A percentile compares a stretch with the other conserved stretches of the same genome.
These are phyloP conservation scores for Harringtonia aguacate DNA, from an alignment of 2,329 filamentous ascomycete species.

Conservation along the genomic window DNA sequence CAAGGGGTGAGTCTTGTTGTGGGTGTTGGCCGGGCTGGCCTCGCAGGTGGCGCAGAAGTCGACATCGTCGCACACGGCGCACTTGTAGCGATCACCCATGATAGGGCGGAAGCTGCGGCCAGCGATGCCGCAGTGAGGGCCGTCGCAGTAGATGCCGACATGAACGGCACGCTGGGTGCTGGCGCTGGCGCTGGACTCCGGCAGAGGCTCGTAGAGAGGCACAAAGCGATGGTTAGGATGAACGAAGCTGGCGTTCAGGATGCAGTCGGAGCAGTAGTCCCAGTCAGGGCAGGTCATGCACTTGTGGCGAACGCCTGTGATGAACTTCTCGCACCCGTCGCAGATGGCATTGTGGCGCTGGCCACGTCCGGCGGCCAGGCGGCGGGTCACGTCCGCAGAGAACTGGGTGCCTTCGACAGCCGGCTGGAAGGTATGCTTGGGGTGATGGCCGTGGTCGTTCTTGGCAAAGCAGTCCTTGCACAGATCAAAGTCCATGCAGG, in stretches of 20 bases:
- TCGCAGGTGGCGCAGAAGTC: constrained; percentile 96
- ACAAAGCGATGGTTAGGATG: constrained; percentile 86
- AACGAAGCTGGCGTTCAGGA: constrained; percentile 51
- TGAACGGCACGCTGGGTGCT: constrained; percentile 43
- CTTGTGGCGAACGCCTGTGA: constrained; percentile 87
- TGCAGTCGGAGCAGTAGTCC: constrained; percentile 81
- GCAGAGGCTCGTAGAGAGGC: constrained; percentile 60
- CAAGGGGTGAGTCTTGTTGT: constrained; percentile 93
- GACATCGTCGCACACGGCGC: constrained; percentile 85
- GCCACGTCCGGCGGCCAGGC: constrained; percentile 71
- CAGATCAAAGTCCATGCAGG: constrained; percentile 85
- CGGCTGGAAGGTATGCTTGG: constrained; percentile 68
- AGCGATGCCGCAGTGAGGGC: constrained; percentile 63
- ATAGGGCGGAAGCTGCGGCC: constrained; percentile 50
- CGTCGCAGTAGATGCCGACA: constrained; percentile 86
- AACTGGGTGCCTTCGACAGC: constrained; percentile 54
- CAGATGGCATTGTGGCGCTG: constrained; percentile 80
- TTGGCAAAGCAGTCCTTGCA: constrained; percentile 71
- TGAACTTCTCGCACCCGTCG: constrained; percentile 84
- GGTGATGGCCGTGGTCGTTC: constrained; percentile 81
- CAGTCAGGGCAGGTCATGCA: constrained; percentile 95
- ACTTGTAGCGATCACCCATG: constrained; percentile 86
- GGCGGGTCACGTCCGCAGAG: constrained; percentile 48
- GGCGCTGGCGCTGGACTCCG: not conserved
- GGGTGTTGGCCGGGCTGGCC: constrained; percentile 68